Conservation (phyloP, 2,329 filamentous ascomycete species). For the Paecilomyces fulvus region DNA sequence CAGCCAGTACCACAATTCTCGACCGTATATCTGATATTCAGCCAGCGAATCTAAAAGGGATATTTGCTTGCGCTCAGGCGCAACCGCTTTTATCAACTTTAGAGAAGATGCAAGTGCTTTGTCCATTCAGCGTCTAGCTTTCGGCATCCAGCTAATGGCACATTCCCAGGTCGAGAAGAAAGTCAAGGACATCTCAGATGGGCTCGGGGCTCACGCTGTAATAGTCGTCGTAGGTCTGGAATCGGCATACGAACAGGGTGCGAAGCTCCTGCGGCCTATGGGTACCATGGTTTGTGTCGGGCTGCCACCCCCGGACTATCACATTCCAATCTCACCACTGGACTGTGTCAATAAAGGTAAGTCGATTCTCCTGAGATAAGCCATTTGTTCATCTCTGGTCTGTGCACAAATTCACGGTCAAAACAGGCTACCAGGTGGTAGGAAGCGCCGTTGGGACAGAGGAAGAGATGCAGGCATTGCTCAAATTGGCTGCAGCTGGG, state of each 20-base stretch:
- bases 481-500: constrained; percentile 26
- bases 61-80: constrained; percentile 11
- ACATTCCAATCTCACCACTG: constrained; percentile 34
- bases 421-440: constrained; percentile 20
- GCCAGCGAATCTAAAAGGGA: constrained; percentile 9
- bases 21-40: neutral
- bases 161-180: constrained; percentile 13
- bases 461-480: constrained; percentile 31
- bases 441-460: constrained; percentile 31
- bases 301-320: constrained; percentile 26
- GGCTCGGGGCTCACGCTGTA: constrained; percentile 31
- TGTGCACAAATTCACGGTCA: constrained; percentile 8
- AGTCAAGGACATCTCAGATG: constrained; percentile 26
- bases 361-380: neutral
- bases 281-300: constrained; percentile 35
- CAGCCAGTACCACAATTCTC: neutral
- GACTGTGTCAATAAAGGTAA: constrained; percentile 29
- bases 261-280: constrained; percentile 25
- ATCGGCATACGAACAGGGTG: constrained; percentile 28
- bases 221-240: constrained; percentile 32
- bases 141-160: neutral
- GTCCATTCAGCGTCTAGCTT: neutral
- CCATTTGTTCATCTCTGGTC: neutral
- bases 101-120: constrained; percentile 17
- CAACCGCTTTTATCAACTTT: constrained; percentile 13